Evolutionary conservation across 176 grass and related monocot species (phyloP).

Genomic region (Paspalum notatum): DNA sequence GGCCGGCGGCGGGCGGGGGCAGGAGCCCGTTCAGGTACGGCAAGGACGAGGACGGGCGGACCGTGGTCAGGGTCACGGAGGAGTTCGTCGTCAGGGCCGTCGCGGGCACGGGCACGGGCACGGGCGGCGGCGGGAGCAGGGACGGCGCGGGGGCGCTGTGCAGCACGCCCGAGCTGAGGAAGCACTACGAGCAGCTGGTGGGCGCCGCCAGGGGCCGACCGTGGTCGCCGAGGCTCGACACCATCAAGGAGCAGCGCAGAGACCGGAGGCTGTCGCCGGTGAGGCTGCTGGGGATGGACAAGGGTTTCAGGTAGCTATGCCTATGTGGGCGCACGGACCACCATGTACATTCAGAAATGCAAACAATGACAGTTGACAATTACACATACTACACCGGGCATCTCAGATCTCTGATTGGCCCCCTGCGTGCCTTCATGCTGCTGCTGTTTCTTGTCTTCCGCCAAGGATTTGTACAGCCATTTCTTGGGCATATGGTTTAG

Average conservation of each 20-base stretch:
- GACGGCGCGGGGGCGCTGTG: slow-evolving; percentile 41
- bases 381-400: too few relatives aligned
- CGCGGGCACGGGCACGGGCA: neutral
- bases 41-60: slow-evolving; percentile 51
- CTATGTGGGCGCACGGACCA: too few relatives aligned
- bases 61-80: slow-evolving; percentile 60
- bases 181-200: slow-evolving; percentile 83
- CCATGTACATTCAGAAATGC: neutral
- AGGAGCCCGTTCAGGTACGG: slow-evolving; percentile 65
- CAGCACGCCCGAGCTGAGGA: slow-evolving; percentile 88
- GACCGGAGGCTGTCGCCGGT: slow-evolving; percentile 46
- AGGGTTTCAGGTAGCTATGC: neutral
- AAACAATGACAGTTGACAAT: too few relatives aligned
- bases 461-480: neutral
- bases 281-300: slow-evolving; percentile 54
- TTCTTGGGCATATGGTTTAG: too few relatives aligned
- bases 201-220: slow-evolving; percentile 51
- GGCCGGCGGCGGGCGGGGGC: neutral
- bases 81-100: slow-evolving; percentile 63
- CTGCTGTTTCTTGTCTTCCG: neutral
- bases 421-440: neutral
- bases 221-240: slow-evolving; percentile 86
- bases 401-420: too few relatives aligned
- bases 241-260: slow-evolving; percentile 67
- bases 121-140: neutral